Evolutionary conservation across 1,284 basidiomycete species (phyloP), one percentile per base, ranked within the genome.

Genomic region (Ustilago bromivora): DNA sequence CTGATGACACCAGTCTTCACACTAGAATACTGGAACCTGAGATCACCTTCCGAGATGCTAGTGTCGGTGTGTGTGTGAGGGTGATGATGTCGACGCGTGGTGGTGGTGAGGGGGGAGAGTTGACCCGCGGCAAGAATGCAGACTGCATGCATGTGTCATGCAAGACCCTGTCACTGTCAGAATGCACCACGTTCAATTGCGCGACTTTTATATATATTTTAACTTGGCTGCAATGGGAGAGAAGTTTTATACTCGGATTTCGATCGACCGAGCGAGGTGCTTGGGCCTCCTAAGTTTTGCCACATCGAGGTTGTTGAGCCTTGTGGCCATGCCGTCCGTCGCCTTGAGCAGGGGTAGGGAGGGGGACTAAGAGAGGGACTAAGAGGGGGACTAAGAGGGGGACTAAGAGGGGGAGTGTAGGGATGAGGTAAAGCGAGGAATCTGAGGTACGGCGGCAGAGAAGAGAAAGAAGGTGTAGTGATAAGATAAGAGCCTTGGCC

Each of bases 181-280:
- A 49, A 49, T 49, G 59, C 49, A 49, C 36, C 59, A 53, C 38
- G 59, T 52, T 41, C 31, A 43, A 52, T 61, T 41, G 43, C 56
- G 56, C 56, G 56, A 46, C 43, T 57, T 47, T 57, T 47, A 31
- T 57, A 12, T 28, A 23, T 9, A 23, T 55, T 40, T 19, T 40
- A 38, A 9, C 40, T 57, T 36, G 34, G 55, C 23, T 31, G 55
- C 28, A 17, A 17, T 17, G 17, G 36, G 36, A 38, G 13, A 38
- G 9, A 10, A 13, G 2, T 38, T 38, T 38, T 38, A 38, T 9
- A 38, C 36, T 38, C 36, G 36, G 36, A 38, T 28, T 10, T 38
- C 36, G 36, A 9, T 38, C 13, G 36, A 38, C 5, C 36, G 36
- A 38, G 13, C 23, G 23, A 28, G 23, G 23, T 28, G 3, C 23